Evolutionary conservation across 768 basidiomycete genomes (phyloP).

Genomic region (Boletus subparvulus): DNA sequence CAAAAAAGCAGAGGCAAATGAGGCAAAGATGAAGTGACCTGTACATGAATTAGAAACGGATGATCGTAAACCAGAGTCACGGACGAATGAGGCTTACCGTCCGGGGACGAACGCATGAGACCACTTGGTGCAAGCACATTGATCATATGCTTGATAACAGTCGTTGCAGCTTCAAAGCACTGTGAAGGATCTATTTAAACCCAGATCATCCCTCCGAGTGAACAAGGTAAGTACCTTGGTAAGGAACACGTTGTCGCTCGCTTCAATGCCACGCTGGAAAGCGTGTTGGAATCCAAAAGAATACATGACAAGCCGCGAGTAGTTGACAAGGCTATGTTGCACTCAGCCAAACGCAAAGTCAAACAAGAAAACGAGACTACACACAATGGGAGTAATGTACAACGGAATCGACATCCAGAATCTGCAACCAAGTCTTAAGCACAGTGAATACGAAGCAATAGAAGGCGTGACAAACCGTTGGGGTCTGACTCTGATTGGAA

Average conservation of each 20-base stretch:
- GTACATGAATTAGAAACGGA: not conserved
- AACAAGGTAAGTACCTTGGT: conserved; percentile 46
- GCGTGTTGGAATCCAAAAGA: conserved; percentile 87
- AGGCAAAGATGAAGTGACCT: conserved; percentile 77
- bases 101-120: conserved; percentile 76
- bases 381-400: conserved; percentile 71
- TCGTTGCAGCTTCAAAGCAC: conserved; percentile 72
- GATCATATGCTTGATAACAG: conserved; percentile 64
- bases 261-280: conserved; percentile 64
- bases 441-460: not conserved
- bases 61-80: not conserved
- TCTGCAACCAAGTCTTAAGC: conserved; percentile 39
- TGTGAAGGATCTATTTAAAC: not conserved
- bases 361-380: conserved; percentile 25
- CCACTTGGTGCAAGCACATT: conserved; percentile 66
- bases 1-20: conserved; percentile 81
- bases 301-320: conserved; percentile 81
- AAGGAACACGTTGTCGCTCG: conserved; percentile 64
- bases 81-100: conserved; percentile 47
- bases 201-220: not conserved
- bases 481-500: conserved; percentile 62
- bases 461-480: conserved; percentile 40
- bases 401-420: conserved; percentile 57
- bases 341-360: conserved; percentile 7
- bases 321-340: conserved; percentile 59